Evolutionary conservation across 1,284 basidiomycete species (phyloP).

Genomic region (Irpex rosettiformis): DNA sequence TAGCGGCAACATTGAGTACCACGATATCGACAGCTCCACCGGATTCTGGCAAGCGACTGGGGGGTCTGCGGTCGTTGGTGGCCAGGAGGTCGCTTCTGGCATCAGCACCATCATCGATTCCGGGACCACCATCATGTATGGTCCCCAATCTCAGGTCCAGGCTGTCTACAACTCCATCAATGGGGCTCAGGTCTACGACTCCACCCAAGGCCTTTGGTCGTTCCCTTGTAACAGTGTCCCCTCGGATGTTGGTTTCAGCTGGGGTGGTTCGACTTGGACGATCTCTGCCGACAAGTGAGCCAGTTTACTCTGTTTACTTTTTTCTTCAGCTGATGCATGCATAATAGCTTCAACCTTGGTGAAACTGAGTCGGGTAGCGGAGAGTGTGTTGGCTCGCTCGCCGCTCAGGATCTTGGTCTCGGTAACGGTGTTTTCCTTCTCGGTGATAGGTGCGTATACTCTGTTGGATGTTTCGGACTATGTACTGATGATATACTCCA

Average conservation of each 20-base stretch:
- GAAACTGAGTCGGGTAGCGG: conserved; percentile 14
- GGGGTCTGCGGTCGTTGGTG: conserved; percentile 19
- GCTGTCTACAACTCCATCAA: conserved; percentile 42
- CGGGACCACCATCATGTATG: conserved; percentile 50
- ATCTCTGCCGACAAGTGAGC: conserved; percentile 5
- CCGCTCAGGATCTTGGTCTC: conserved; percentile 19
- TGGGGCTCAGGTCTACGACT: conserved; percentile 33
- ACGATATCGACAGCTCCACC: conserved; percentile 21
- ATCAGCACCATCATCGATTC: conserved; percentile 39
- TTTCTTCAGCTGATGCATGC: neutral
- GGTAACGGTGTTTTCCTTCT: conserved; percentile 23
- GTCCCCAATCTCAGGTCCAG: conserved; percentile 39
- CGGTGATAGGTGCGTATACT: conserved; percentile 20
- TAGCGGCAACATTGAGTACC: conserved; percentile 37
- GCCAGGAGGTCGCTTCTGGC: conserved; percentile 18
- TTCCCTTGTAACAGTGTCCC: conserved; percentile 25
- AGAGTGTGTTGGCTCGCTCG: conserved; percentile 26
- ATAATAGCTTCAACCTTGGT: conserved; percentile 27
- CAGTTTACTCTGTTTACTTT: neutral
- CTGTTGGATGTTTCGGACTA: neutral
- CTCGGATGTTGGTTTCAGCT: conserved; percentile 26
- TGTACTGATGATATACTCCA: neutral
- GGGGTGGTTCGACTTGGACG: conserved; percentile 29
- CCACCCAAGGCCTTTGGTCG: conserved; percentile 25
- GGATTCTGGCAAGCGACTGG: conserved; percentile 27